phyloP scores from a whole-genome alignment of 331 rosid species.

The Stylosanthes scabra region DNA sequence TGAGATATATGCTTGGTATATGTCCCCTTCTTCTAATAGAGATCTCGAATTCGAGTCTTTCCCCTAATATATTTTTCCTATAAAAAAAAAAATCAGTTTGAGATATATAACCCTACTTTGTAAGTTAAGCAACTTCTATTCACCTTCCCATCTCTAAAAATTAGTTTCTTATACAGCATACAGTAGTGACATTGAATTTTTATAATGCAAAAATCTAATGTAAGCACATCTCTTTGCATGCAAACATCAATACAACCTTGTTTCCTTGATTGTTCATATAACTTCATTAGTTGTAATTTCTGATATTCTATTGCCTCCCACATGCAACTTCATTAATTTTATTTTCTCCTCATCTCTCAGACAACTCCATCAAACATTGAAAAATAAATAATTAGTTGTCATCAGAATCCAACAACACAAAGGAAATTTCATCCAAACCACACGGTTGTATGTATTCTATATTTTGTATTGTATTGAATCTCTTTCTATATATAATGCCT shows the following conservation, averaged over 20 bases:
- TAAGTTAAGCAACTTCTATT: conserved; percentile 46
- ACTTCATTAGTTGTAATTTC: conserved; percentile 56
- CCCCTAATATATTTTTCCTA: too few species aligned
- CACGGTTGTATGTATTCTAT: conserved; percentile 32
- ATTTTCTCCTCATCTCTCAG: conserved; percentile 45
- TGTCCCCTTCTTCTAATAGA: too few species aligned
- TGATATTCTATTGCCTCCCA: conserved; percentile 54
- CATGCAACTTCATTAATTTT: conserved; percentile 48
- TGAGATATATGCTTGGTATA: too few species aligned
- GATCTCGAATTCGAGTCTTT: too few species aligned
- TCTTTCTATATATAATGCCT: conserved; percentile 32
- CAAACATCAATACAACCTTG: conserved; percentile 64
- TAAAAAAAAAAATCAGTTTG: too few species aligned
- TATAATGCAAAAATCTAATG: conserved; percentile 35
- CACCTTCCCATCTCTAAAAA: conserved; percentile 42
- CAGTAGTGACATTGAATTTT: conserved; percentile 23
- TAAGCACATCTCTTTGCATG: conserved; percentile 39
- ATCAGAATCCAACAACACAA: conserved; percentile 40
- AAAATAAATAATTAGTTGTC: conserved; percentile 22
- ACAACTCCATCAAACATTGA: conserved; percentile 46
- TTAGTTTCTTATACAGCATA: background rate
- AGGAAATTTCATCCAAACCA: conserved; percentile 56
- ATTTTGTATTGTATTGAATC: background rate
- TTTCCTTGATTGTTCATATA: conserved; percentile 54
- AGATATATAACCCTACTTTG: background rate